Evolutionary conservation across 2,329 filamentous ascomycete genomes (phyloP).

Genomic region (Talaromyces sp.): DNA sequence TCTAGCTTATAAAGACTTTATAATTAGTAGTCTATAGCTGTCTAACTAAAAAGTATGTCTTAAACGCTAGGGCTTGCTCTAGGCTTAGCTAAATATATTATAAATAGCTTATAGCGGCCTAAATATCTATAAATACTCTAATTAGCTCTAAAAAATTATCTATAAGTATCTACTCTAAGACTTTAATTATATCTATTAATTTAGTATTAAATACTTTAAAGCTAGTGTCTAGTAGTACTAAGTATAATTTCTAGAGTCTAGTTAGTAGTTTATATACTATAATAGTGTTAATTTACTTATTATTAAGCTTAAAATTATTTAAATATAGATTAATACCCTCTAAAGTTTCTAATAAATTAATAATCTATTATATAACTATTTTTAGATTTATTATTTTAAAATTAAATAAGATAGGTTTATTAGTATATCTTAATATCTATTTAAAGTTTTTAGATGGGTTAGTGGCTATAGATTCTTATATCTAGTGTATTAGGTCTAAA

Average conservation of each 20-base stretch:
- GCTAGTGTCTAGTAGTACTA: not conserved
- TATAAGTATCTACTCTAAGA: not conserved
- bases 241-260: not conserved
- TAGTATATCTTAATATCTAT: not conserved
- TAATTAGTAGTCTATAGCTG: not conserved
- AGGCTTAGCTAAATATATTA: not conserved
- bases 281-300: not conserved
- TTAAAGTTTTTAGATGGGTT: not conserved
- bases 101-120: not conserved
- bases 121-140: not conserved
- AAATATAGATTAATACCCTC: not conserved
- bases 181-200: not conserved
- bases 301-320: not conserved
- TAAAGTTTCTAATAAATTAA: not conserved
- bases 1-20: conserved; percentile 10
- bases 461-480: not conserved
- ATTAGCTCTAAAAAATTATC: not conserved
- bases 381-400: not conserved
- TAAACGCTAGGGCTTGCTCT: not conserved
- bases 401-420: not conserved
- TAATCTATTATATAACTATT: not conserved
- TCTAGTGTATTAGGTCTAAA: not conserved
- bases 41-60: not conserved
- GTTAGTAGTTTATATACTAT: not conserved
- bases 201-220: not conserved